These are phyloP conservation scores for Beauveria sp. DNA, from an alignment of 2,329 filamentous ascomycete species.

Conservation along the genomic window DNA sequence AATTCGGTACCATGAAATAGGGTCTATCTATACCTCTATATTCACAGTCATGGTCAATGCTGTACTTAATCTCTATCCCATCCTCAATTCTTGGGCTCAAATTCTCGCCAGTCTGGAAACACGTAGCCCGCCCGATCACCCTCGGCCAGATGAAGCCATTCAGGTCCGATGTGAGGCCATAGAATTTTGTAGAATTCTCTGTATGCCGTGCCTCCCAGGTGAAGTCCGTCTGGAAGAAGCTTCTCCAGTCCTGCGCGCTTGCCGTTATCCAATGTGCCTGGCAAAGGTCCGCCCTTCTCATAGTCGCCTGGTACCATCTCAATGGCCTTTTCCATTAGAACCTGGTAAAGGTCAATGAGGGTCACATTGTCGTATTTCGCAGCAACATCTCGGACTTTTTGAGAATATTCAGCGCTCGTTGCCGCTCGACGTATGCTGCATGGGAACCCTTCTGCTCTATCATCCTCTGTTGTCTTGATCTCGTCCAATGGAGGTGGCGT, in stretches of 20 bases:
- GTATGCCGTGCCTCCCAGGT: conserved; percentile 48
- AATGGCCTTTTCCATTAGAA: conserved; percentile 64
- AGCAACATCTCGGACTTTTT: conserved; percentile 58
- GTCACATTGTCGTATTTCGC: conserved; percentile 58
- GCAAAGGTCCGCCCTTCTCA: conserved; percentile 36
- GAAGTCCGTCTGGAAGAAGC: conserved; percentile 51
- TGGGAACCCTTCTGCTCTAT: conserved; percentile 38
- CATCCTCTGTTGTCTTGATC: conserved; percentile 49
- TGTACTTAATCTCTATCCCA: neutral
- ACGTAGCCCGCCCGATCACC: conserved; percentile 33
- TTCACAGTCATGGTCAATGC: neutral
- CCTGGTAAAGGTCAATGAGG: conserved; percentile 72
- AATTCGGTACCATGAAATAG: no score
- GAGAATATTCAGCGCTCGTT: conserved; percentile 49
- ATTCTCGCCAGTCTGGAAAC: conserved; percentile 41
- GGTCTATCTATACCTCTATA: neutral
- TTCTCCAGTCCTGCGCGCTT: conserved; percentile 42
- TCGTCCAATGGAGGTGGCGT: conserved; percentile 80
- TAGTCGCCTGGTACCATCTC: conserved; percentile 51
- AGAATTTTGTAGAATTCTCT: conserved; percentile 43
- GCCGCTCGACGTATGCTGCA: conserved; percentile 36
- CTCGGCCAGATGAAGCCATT: conserved; percentile 29
- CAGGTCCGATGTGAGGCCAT: conserved; percentile 38
- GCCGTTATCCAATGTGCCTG: conserved; percentile 44
- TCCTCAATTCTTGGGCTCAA: conserved; percentile 12